Percentiles rank a stretch among this genome's conserved stretches.
Conservation (phyloP, 371 early-diverging fungal species). For the Vairimorpha necatrix region DNA sequence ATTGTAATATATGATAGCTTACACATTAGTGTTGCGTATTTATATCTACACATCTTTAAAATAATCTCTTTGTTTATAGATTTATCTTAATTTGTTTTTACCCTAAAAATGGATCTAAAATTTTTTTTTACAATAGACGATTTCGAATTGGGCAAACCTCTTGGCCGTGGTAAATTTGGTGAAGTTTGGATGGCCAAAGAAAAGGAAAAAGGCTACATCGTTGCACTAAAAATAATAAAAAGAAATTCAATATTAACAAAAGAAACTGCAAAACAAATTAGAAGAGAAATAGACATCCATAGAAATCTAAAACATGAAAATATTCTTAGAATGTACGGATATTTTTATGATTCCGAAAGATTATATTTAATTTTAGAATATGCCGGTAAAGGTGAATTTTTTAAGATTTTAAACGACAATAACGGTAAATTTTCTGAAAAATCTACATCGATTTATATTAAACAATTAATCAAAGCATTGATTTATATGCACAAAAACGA, state of each 20-base stretch:
- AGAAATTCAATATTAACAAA: conserved; percentile 72
- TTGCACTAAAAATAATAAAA: conserved; percentile 82
- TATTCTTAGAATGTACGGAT: conserved; percentile 84
- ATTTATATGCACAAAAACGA: conserved; percentile 80
- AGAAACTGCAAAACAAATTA: conserved; percentile 75
- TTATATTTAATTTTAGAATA: conserved; percentile 90
- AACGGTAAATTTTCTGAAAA: conserved; percentile 71
- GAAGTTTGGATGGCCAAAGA: conserved; percentile 87
- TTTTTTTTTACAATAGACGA: conserved; percentile 69
- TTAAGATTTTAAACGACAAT: conserved; percentile 70
- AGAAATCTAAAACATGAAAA: conserved; percentile 80
- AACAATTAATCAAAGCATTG: conserved; percentile 77
- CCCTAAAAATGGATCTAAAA: neutral
- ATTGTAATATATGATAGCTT: too few species aligned
- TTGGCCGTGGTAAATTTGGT: conserved; percentile 94
- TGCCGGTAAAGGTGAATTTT: conserved; percentile 84
- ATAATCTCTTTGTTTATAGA: too few species aligned
- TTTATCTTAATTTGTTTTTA: too few species aligned
- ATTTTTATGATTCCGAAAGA: conserved; percentile 83
- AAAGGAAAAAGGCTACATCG: conserved; percentile 73
- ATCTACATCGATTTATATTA: conserved; percentile 74
- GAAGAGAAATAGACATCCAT: conserved; percentile 94
- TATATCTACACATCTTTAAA: too few species aligned
- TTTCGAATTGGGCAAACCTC: conserved; percentile 83
- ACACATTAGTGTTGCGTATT: too few species aligned